Percentiles rank a stretch among this genome's conserved stretches.
These are phyloP conservation scores for Schizosaccharomyces octosporus DNA, from an alignment of 805 yeast genomes.

Conservation along the genomic window DNA sequence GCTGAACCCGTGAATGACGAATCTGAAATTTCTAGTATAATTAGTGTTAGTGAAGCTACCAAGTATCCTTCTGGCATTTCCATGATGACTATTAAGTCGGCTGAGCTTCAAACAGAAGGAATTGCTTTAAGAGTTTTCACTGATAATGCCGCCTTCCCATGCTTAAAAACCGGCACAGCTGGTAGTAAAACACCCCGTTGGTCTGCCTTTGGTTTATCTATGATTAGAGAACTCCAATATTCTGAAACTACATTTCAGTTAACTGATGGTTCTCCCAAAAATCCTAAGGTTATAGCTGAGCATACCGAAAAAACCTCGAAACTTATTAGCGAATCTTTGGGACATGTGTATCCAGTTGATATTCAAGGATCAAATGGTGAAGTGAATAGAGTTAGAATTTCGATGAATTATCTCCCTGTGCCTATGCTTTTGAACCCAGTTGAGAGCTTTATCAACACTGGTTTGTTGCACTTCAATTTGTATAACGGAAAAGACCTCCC, in stretches of 20 bases:
- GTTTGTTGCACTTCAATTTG: conserved; percentile 37
- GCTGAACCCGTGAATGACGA: background rate
- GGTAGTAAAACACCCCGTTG: conserved; percentile 13
- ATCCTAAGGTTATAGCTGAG: background rate
- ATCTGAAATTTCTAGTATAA: conserved; percentile 23
- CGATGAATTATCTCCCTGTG: conserved; percentile 63
- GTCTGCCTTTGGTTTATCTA: conserved; percentile 44
- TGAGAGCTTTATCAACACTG: conserved; percentile 56
- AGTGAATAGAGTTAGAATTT: conserved; percentile 10
- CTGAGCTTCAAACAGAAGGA: conserved; percentile 28
- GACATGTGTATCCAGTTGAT: background rate
- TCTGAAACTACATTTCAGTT: conserved; percentile 17
- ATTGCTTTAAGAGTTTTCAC: conserved; percentile 50
- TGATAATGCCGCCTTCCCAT: conserved; percentile 48
- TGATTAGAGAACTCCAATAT: conserved; percentile 53
- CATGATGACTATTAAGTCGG: conserved; percentile 38
- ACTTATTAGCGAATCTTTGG: background rate
- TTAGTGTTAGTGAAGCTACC: conserved; percentile 10
- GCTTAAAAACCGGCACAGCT: conserved; percentile 31
- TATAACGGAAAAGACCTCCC: conserved; percentile 42
- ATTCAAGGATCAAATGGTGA: background rate
- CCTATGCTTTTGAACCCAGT: conserved; percentile 35
- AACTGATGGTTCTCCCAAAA: background rate
- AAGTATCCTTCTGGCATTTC: conserved; percentile 40
- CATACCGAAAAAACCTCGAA: background rate